Conservation (phyloP, 768 basidiomycete species). For the Megacollybia marginata region DNA sequence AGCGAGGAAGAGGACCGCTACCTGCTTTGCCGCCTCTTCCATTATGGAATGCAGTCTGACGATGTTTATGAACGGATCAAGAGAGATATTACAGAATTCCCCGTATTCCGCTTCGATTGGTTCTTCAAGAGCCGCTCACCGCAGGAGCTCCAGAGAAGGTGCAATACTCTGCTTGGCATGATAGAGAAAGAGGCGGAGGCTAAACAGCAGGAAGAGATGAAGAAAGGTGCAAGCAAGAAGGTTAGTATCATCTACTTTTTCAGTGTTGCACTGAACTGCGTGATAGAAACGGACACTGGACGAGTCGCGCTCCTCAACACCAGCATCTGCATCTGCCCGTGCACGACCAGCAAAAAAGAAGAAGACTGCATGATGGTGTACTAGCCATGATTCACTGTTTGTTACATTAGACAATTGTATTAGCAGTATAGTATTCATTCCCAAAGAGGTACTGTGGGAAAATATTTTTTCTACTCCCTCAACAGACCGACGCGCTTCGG, state of each 20-base stretch:
- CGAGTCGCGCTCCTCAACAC: conserved; percentile 58
- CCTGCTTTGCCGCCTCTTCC: conserved; percentile 79
- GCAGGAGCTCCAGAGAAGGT: conserved; percentile 81
- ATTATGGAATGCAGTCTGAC: conserved; percentile 84
- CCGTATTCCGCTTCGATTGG: conserved; percentile 97
- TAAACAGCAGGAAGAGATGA: conserved; percentile 60
- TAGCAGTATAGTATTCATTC: not conserved
- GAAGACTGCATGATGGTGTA: conserved; percentile 30
- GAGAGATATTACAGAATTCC: conserved; percentile 93
- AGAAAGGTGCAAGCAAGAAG: conserved; percentile 58
- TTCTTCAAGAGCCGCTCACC: conserved; percentile 93
- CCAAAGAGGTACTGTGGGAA: too few relatives aligned
- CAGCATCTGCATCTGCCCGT: conserved; percentile 36
- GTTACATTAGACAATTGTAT: not conserved
- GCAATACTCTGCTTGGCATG: conserved; percentile 81
- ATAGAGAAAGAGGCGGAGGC: conserved; percentile 88
- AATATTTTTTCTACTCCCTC: too few relatives aligned
- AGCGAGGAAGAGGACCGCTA: conserved; percentile 97
- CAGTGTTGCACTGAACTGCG: conserved; percentile 40
- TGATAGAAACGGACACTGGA: conserved; percentile 39
- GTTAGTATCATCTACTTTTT: conserved; percentile 36
- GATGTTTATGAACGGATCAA: conserved; percentile 95
- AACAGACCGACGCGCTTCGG: not conserved
- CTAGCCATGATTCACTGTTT: not conserved
- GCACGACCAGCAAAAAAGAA: conserved; percentile 62